Percentiles rank a stretch among this genome's conserved stretches.
Conservation (phyloP, 2,329 filamentous ascomycete species). For the Hymenoscyphus albidus region DNA sequence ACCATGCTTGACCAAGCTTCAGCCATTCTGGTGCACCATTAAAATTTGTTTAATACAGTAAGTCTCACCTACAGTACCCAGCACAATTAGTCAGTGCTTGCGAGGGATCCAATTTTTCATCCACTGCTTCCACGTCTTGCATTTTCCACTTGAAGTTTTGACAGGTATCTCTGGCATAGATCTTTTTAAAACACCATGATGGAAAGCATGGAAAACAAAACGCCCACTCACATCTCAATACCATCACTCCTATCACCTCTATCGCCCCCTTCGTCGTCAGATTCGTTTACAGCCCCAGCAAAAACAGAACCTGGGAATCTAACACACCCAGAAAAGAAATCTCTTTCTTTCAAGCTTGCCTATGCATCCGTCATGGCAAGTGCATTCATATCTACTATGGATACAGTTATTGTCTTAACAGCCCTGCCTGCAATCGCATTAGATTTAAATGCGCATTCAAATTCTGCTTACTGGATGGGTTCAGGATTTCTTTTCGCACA, state of each 20-base stretch:
- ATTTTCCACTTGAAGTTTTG: background rate
- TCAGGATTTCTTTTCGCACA: conserved; percentile 22
- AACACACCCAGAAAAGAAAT: conserved; percentile 8
- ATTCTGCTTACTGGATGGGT: conserved; percentile 21
- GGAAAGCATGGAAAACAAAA: background rate
- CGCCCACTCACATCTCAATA: background rate
- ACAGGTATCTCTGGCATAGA: background rate
- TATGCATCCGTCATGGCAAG: conserved; percentile 16
- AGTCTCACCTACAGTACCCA: background rate
- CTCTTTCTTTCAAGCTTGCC: conserved; percentile 14
- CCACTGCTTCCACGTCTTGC: too few relatives aligned
- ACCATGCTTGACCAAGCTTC: background rate
- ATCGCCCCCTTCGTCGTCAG: background rate
- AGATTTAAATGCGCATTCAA: conserved; percentile 15
- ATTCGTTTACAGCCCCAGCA: background rate
- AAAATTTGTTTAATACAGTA: background rate
- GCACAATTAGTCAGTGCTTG: background rate
- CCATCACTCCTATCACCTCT: background rate
- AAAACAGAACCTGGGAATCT: background rate
- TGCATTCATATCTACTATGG: conserved; percentile 18
- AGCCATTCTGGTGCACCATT: background rate
- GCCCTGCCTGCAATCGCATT: conserved; percentile 20
- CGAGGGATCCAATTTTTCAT: background rate
- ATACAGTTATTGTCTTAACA: conserved; percentile 19
- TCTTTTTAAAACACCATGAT: background rate